These are phyloP conservation scores for Euphorbia pulcherrima DNA, from an alignment of 345 rosid genomes.

Conservation along the genomic window DNA sequence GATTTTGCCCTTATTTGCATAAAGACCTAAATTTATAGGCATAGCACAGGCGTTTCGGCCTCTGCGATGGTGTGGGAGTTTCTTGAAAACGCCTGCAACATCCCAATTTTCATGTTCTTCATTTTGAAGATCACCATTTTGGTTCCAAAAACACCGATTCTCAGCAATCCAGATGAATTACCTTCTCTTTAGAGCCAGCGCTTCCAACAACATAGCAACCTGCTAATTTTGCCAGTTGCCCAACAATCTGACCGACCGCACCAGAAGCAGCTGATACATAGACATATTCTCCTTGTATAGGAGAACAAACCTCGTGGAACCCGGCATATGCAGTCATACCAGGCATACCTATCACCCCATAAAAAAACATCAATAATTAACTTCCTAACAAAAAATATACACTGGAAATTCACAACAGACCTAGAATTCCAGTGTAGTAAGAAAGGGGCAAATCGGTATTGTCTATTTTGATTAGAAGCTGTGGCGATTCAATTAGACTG, in stretches of 20 bases:
- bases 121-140: too few relatives aligned
- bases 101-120: too few relatives aligned
- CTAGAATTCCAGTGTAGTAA: conserved; percentile 61
- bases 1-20: too few relatives aligned
- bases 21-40: too few relatives aligned
- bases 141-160: too few relatives aligned
- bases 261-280: conserved; percentile 31
- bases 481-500: conserved; percentile 34
- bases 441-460: conserved; percentile 53
- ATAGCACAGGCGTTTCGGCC: too few relatives aligned
- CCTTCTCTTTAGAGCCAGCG: conserved; percentile 35
- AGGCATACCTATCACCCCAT: conserved; percentile 25
- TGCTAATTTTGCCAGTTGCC: conserved; percentile 27
- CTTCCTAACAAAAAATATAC: not conserved
- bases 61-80: too few relatives aligned
- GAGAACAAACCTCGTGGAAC: conserved; percentile 32
- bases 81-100: too few relatives aligned
- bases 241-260: conserved; percentile 38
- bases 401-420: conserved; percentile 29
- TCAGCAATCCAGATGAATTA: too few relatives aligned
- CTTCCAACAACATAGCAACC: conserved; percentile 39
- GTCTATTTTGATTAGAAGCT: conserved; percentile 40
- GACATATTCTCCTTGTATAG: conserved; percentile 26
- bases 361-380: not conserved
- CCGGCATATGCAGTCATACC: conserved; percentile 36